Evolutionary conservation across 2,329 filamentous ascomycete species (phyloP).

Genomic region (Epicoccum sorghinum): DNA sequence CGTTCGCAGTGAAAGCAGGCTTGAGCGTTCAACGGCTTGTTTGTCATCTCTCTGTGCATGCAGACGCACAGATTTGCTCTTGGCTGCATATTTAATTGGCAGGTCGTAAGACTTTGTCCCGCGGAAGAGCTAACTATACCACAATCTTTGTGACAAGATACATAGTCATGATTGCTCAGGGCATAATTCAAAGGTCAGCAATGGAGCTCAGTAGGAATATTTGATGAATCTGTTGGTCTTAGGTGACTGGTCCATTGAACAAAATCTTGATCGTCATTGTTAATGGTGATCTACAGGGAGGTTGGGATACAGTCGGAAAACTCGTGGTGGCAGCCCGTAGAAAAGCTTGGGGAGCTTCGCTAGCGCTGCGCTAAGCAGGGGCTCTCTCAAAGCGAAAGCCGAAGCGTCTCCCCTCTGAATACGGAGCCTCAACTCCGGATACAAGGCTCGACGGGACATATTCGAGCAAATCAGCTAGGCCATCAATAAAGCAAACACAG

Average conservation of each 20-base stretch:
- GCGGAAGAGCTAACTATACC: not conserved
- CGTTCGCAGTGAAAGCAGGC: not conserved
- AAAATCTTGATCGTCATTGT: not conserved
- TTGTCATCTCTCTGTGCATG: not conserved
- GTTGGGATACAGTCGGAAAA: conserved; percentile 2
- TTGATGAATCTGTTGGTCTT: not conserved
- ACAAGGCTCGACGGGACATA: not conserved
- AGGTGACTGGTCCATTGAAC: not conserved
- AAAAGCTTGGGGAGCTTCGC: conserved; percentile 10
- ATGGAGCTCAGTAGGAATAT: no score
- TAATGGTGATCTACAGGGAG: not conserved
- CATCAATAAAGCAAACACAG: no score
- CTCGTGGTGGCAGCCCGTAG: not conserved
- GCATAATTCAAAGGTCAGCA: not conserved
- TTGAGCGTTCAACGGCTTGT: conserved; percentile 2
- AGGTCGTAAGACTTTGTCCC: not conserved
- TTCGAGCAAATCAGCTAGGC: no score
- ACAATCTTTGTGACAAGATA: not conserved
- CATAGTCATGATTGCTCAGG: not conserved
- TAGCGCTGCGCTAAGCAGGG: conserved; percentile 4
- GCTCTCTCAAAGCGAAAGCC: not conserved
- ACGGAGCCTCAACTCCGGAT: not conserved
- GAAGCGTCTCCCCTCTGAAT: not conserved
- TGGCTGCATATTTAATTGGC: conserved; percentile 2
- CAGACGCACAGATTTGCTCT: not conserved